These are phyloP conservation scores for Cordia subcordata DNA, from an alignment of 257 asterid species.

Conservation along the genomic window DNA sequence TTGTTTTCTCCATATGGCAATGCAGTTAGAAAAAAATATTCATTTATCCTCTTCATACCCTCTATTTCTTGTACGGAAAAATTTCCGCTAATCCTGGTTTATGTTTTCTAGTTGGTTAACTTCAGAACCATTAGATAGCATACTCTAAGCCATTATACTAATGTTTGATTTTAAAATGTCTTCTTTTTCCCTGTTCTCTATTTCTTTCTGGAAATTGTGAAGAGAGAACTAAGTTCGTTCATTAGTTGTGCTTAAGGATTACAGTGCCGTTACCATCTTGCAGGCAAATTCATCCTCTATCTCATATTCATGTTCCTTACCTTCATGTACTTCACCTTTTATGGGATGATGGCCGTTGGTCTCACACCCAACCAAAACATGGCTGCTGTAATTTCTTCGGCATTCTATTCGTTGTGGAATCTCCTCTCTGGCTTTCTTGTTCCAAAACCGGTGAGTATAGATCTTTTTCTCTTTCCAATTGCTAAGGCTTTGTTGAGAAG, in stretches of 20 bases:
- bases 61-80: too few species aligned
- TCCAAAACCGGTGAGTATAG: conserved; percentile 51
- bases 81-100: too few species aligned
- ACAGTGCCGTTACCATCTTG: neutral
- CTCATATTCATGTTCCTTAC: conserved; percentile 49
- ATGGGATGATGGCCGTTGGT: conserved; percentile 73
- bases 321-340: conserved; percentile 52
- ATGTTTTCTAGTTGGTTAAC: too few species aligned
- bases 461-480: too few species aligned
- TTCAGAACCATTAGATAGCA: too few species aligned
- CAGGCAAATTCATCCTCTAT: conserved; percentile 51
- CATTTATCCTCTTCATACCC: too few species aligned
- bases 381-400: conserved; percentile 53
- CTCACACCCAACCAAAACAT: conserved; percentile 52
- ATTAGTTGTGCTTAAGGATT: neutral
- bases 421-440: conserved; percentile 58
- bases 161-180: neutral
- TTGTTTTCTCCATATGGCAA: neutral
- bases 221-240: too few species aligned
- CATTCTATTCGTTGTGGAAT: conserved; percentile 60
- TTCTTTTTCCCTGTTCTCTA: too few species aligned
- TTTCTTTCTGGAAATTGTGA: too few species aligned
- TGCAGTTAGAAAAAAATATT: too few species aligned
- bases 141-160: neutral
- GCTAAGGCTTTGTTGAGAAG: too few species aligned